Conservation (phyloP, 345 rosid genomes). For the Eucalyptus coolabah region DNA sequence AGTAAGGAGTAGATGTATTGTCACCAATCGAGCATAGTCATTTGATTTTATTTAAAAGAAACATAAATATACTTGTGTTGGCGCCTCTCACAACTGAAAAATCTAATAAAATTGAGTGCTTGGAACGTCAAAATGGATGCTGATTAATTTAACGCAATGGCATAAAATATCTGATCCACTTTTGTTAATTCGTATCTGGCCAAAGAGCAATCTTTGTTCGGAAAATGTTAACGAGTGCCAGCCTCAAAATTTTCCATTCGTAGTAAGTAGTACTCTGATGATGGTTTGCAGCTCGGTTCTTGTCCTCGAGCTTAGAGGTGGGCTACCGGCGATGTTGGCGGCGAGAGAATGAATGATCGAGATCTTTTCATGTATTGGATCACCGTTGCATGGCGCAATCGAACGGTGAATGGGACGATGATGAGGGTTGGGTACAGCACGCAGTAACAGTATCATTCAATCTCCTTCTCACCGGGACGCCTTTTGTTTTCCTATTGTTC, state of each 20-base stretch:
- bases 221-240: background rate
- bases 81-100: background rate
- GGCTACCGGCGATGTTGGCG: background rate
- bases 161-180: background rate
- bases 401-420: background rate
- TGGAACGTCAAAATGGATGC: background rate
- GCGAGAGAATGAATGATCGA: background rate
- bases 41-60: background rate
- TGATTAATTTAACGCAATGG: background rate
- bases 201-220: background rate
- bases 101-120: background rate
- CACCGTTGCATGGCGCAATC: background rate
- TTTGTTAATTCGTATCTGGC: background rate
- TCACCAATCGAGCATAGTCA: background rate
- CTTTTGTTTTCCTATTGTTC: background rate
- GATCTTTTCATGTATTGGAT: background rate
- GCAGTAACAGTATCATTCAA: background rate
- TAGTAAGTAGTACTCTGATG: background rate
- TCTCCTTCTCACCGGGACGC: background rate
- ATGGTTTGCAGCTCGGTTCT: background rate
- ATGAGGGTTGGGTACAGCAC: background rate
- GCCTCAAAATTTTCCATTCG: background rate
- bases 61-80: background rate
- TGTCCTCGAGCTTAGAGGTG: background rate
- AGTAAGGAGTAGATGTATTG: background rate